Percentiles rank a stretch among this genome's conserved stretches.
Evolutionary conservation across 371 early-diverging fungal species (phyloP).

Genomic region (Apophysomyces ossiformis): DNA sequence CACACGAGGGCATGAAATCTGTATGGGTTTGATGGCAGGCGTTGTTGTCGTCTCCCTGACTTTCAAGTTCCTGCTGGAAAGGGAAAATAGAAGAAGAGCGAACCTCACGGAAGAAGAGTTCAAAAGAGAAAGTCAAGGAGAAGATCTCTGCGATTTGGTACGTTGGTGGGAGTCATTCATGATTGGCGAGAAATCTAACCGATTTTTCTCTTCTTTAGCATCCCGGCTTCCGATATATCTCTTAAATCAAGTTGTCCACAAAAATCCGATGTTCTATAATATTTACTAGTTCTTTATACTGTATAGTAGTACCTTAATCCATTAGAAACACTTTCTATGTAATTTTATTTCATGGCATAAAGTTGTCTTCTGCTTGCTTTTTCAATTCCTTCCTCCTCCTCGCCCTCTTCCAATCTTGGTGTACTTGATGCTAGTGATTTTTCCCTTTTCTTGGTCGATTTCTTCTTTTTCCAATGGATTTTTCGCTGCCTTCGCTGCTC

Average conservation of each 20-base stretch:
- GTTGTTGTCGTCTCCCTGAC: slow-evolving; percentile 39
- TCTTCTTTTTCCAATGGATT: slow-evolving; percentile 5
- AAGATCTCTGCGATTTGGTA: slow-evolving; percentile 58
- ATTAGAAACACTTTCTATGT: slow-evolving; percentile 1
- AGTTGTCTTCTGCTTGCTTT: not conserved
- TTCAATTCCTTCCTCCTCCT: not conserved
- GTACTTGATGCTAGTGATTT: too few species aligned
- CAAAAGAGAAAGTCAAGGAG: slow-evolving; percentile 46
- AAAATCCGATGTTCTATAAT: too few species aligned
- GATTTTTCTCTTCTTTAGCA: slow-evolving; percentile 30
- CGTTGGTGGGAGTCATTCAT: not conserved
- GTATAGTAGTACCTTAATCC: slow-evolving; percentile 1
- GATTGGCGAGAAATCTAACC: not conserved
- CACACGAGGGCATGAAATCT: slow-evolving; percentile 50
- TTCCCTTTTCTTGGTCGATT: not conserved
- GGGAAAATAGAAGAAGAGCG: slow-evolving; percentile 61
- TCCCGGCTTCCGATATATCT: slow-evolving; percentile 60
- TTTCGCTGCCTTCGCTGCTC: slow-evolving; percentile 1
- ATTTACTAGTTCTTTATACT: not conserved
- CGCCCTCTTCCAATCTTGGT: too few species aligned
- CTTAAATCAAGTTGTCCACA: slow-evolving; percentile 30
- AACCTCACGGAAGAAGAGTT: slow-evolving; percentile 58
- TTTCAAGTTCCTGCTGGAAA: slow-evolving; percentile 47
- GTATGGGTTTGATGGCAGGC: slow-evolving; percentile 46
- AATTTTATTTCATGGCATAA: not conserved